These are phyloP conservation scores for Amaranthus tricolor DNA, from an alignment of 179 eudicot species.

Conservation along the genomic window DNA sequence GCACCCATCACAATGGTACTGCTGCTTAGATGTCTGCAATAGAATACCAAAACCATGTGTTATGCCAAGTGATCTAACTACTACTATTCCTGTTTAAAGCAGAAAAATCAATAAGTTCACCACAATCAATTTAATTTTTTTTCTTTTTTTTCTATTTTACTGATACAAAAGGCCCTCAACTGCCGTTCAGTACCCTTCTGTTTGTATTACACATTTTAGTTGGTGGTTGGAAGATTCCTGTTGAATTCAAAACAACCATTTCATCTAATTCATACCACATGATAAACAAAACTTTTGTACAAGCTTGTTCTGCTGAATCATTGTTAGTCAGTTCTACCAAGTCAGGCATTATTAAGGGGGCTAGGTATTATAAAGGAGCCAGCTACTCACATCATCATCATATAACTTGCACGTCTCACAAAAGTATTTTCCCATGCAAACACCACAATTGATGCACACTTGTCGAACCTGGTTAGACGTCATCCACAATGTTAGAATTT, in stretches of 20 bases:
- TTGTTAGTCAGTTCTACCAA: neutral
- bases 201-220: neutral
- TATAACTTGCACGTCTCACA: constrained; percentile 77
- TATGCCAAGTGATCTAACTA: neutral
- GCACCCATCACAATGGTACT: constrained; percentile 80
- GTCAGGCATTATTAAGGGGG: neutral
- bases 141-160: neutral
- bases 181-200: neutral
- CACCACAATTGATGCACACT: constrained; percentile 52
- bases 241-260: neutral
- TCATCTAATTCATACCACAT: neutral
- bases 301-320: neutral
- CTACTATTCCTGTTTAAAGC: neutral
- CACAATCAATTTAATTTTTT: neutral
- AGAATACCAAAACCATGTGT: constrained; percentile 9
- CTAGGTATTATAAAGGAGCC: neutral
- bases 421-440: constrained; percentile 81
- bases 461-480: constrained; percentile 32
- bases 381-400: constrained; percentile 79
- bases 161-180: neutral
- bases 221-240: neutral
- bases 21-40: constrained; percentile 64
- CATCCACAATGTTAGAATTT: neutral
- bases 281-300: neutral
- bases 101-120: neutral